Conservation (phyloP, 345 rosid species). For the Raphanus raphanistrum region DNA sequence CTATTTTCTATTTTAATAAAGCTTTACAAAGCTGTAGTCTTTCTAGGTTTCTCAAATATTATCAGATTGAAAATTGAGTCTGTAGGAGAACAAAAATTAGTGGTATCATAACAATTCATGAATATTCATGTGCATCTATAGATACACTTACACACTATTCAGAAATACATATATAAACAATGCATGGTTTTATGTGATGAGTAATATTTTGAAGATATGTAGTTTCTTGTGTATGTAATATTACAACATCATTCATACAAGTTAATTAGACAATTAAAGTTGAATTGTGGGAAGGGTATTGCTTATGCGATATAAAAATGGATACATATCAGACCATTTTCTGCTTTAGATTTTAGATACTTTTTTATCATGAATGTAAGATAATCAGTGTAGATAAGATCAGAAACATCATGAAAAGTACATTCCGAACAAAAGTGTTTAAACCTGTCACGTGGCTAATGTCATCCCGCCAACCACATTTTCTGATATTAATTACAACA, state of each 20-base stretch:
- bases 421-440: not conserved
- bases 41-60: too few species aligned
- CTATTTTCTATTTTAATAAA: too few species aligned
- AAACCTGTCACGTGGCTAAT: slow-evolving; percentile 4
- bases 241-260: not conserved
- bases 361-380: not conserved
- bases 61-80: not conserved
- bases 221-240: not conserved
- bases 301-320: too few species aligned
- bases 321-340: too few species aligned
- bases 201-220: not conserved
- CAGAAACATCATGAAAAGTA: not conserved
- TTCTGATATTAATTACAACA: slow-evolving; percentile 26
- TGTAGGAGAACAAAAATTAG: not conserved
- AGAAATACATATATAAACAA: not conserved
- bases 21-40: too few species aligned
- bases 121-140: not conserved
- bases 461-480: slow-evolving; percentile 23
- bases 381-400: not conserved
- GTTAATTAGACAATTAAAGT: not conserved
- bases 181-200: not conserved
- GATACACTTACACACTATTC: too few species aligned
- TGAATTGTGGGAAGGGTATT: too few species aligned
- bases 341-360: too few species aligned
- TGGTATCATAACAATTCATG: not conserved